Conservation (phyloP, 2,329 filamentous ascomycete genomes). For the Torrubiellomyces zombiae region DNA sequence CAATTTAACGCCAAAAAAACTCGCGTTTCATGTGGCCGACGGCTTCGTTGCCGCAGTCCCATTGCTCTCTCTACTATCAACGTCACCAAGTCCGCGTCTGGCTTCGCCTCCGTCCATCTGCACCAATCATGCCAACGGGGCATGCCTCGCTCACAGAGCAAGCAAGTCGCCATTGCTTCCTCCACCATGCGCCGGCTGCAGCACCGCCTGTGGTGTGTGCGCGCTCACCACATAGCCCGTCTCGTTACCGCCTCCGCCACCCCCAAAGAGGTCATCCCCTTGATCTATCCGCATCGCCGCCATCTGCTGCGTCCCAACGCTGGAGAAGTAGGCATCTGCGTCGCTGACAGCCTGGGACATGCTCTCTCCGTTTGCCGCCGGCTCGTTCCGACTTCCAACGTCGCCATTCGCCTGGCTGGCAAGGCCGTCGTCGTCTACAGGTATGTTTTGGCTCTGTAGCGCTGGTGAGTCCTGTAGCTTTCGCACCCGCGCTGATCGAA, state of each 20-base stretch:
- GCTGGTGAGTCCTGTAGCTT: slow-evolving; percentile 71
- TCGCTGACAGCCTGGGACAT: slow-evolving; percentile 61
- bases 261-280: slow-evolving; percentile 45
- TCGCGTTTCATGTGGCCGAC: not conserved
- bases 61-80: not conserved
- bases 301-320: slow-evolving; percentile 58
- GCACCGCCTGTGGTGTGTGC: slow-evolving; percentile 59
- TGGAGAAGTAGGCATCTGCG: slow-evolving; percentile 80
- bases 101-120: too few species aligned
- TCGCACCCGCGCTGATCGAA: slow-evolving; percentile 70
- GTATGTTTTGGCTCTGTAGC: slow-evolving; percentile 55
- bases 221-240: slow-evolving; percentile 63
- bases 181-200: slow-evolving; percentile 49
- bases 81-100: too few species aligned
- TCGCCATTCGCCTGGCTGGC: slow-evolving; percentile 41
- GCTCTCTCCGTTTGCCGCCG: slow-evolving; percentile 20
- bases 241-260: slow-evolving; percentile 35
- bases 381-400: slow-evolving; percentile 18
- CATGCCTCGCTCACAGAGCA: slow-evolving; percentile 43
- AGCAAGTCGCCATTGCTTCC: slow-evolving; percentile 57
- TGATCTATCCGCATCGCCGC: slow-evolving; percentile 50
- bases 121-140: too few species aligned
- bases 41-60: not conserved
- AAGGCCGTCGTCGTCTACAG: slow-evolving; percentile 33
- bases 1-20: not conserved